phyloP scores from a whole-genome alignment of 345 rosid species.

The Lepidium sativum region DNA sequence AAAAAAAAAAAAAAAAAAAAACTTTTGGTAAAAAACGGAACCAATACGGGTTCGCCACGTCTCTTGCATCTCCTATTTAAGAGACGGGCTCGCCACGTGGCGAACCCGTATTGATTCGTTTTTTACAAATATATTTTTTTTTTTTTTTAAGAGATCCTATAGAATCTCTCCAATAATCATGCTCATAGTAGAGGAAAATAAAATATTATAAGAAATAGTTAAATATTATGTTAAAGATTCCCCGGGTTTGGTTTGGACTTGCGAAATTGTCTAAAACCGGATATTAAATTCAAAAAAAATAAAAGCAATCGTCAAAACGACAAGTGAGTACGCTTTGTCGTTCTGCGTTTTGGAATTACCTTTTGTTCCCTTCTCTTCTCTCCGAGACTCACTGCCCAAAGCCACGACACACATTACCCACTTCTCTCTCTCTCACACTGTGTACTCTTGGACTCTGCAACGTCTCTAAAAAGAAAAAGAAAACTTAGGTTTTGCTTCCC shows the following conservation, averaged over 20 bases:
- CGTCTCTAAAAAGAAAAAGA: background rate
- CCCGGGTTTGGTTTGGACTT: background rate
- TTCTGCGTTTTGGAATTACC: conserved; percentile 33
- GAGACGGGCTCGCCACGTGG: no score
- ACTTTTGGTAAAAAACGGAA: no score
- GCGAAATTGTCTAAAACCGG: conserved; percentile 2
- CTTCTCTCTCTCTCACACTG: conserved; percentile 13
- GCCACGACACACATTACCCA: conserved; percentile 25
- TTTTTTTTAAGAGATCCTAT: no score
- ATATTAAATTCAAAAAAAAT: conserved; percentile 6
- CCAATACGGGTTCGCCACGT: no score
- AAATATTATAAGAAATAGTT: no score
- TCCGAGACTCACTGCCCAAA: conserved; percentile 30
- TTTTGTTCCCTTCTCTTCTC: conserved; percentile 16
- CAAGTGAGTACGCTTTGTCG: conserved; percentile 30
- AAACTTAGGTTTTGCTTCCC: conserved; percentile 13
- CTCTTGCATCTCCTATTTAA: no score
- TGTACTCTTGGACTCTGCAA: conserved; percentile 17
- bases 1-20: no score
- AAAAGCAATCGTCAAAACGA: conserved; percentile 23
- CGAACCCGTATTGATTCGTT: no score
- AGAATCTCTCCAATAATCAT: no score
- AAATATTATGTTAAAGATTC: no score
- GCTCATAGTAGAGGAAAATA: no score
- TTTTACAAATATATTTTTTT: no score